Evolutionary conservation across 257 asterid species (phyloP), one percentile per base, ranked within the genome.

Genomic region (Striga asiatica): DNA sequence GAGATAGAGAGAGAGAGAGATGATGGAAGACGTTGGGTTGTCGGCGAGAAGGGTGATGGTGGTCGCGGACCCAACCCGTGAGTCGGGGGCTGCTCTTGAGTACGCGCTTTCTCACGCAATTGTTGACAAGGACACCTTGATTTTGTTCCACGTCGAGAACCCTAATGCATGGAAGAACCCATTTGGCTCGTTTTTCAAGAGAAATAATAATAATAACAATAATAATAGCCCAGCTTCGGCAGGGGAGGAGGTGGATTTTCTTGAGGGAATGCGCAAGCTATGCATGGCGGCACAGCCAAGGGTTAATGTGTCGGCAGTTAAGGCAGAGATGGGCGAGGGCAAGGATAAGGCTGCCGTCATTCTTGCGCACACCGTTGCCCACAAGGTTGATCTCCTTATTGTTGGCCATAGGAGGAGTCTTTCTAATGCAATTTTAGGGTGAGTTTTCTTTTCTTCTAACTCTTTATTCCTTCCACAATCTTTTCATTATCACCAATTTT

Each of bases 1-100:
- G n/a, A n/a, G n/a, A n/a, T n/a, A n/a, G n/a, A n/a, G n/a, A n/a
- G n/a, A n/a, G n/a, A n/a, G n/a, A n/a, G n/a, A n/a, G n/a, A n/a
- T n/a, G n/a, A 82, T 79, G 84, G 78, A 41, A 65, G 56, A 68
- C 58, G 73, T 61, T 21, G 60, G 61, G 3, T 50, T 32, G 24
- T 43, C 79, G 29, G 59, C 83, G 6, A 85, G 82, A 24, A 82
- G 59, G 65, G 82, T 81, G 49, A 70, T 85, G 95, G 89, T 85
- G 73, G 85, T 85, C 17, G 93, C 77, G 8, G 88, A 85, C 65
- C 79, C 87, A 47, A 76, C 70, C 29, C 81, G 89, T 12, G 93
- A 85, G 61, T 80, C 95, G 7, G 76, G 83, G 0, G 77, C 80
- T 0, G 89, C 93, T 28, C 87, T 85, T 17, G 75, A 85, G 20